phyloP scores from a whole-genome alignment of 331 rosid species.

The Prunus yedoensis region DNA sequence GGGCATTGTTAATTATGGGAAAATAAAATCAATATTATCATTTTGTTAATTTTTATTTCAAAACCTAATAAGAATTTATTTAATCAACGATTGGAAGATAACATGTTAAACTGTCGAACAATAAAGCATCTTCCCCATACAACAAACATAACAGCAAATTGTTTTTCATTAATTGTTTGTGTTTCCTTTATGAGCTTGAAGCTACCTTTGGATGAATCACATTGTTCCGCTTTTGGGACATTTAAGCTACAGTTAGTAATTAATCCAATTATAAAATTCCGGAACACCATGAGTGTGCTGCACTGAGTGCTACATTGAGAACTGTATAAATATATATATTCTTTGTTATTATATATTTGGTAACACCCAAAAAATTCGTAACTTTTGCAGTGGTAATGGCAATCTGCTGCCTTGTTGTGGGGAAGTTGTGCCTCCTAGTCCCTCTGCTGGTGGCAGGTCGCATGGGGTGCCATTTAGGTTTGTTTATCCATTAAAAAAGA shows the following conservation, averaged over 20 bases:
- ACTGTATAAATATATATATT: too few relatives aligned
- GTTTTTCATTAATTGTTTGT: too few relatives aligned
- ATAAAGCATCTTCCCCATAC: too few relatives aligned
- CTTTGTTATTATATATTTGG: not conserved
- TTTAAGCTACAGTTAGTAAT: not conserved
- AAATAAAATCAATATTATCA: too few relatives aligned
- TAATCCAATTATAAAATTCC: not conserved
- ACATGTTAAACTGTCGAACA: too few relatives aligned
- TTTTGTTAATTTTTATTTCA: too few relatives aligned
- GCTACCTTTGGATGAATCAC: too few relatives aligned
- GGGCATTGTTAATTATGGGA: too few relatives aligned
- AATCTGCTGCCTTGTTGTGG: constrained; percentile 33
- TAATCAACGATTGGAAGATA: too few relatives aligned
- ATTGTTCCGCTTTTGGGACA: not conserved
- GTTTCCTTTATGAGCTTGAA: too few relatives aligned
- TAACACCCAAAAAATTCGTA: constrained; percentile 18
- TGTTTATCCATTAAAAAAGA: not conserved
- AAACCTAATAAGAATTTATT: fast-evolving
- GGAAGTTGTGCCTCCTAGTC: constrained; percentile 35
- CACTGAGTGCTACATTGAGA: not conserved
- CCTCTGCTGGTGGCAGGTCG: constrained; percentile 24
- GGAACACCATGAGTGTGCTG: not conserved
- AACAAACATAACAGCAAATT: too few relatives aligned
- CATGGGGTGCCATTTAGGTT: not conserved
- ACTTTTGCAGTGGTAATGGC: constrained; percentile 33